Base-by-base conservation (phyloP, 768 basidiomycete genomes). In the Tulasnella sp. region DNA sequence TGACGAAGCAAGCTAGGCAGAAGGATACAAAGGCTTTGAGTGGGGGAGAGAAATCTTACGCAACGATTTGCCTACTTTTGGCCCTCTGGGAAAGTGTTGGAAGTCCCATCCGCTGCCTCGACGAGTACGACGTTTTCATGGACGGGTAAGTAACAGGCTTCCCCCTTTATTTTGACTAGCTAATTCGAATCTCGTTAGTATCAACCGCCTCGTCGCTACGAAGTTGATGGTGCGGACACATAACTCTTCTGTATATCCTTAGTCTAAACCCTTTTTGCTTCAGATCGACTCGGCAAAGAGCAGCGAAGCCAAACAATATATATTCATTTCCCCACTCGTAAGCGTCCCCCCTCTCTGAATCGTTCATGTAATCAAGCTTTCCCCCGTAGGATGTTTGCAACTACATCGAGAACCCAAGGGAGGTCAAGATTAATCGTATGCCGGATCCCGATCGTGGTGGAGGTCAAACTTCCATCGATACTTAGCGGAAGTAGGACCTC, bases 101-200 rank as follows among this genome's bases (percentile, higher is more conserved):
- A 0, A 93, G 93, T 66, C 96, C 96, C 1, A 74, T 99, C 43
- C 76, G 96, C 58, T 97, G 94, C 65, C 79, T 98, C 82, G 96
- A 99, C 65, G 96, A 99, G 68, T 99, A 96, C 66, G 94, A 98
- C 64, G 94, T 97, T 9, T 97, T 94, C 74, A 91, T 98, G 88
- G 90, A 93, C 66, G 87, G 27, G 55, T 57, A 42, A 56, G 54
- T 35, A 15, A 25, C n/a, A 17, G 7, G 7, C 7, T n/a, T 51
- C 9, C 87, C 21, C 82, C 90, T 58, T 90, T 89, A 67, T 43
- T 58, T 4, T 15, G 37, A 21, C 3, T 27, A 15, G 9, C 50
- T 9, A 3, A 12, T 11, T 48, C 9, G 3, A 14, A 14, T 3
- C 27, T 19, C 21, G 36, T 15, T 32, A 46, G 63, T 64, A 65